Percentiles rank a stretch among this genome's conserved stretches.
phyloP scores from a whole-genome alignment of 2,329 filamentous ascomycete species.

The Pestalotiopsis sp. region DNA sequence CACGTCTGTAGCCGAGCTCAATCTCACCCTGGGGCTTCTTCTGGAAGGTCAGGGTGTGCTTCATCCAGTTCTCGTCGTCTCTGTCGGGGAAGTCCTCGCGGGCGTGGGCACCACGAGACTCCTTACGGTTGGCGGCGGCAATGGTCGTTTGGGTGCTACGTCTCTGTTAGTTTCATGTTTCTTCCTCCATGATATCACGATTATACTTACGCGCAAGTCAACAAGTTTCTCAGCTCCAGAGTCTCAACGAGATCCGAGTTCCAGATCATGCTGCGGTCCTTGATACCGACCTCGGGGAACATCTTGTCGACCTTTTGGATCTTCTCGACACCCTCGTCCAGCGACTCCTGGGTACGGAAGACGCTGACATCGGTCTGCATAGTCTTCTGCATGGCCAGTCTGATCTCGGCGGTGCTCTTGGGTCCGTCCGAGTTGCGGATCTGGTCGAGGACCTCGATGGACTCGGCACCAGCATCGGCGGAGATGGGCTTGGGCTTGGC shows the following conservation, averaged over 20 bases:
- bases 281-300: constrained; percentile 86
- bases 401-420: constrained; percentile 86
- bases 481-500: constrained; percentile 76
- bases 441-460: constrained; percentile 84
- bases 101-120: constrained; percentile 95
- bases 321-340: constrained; percentile 90
- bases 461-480: constrained; percentile 85
- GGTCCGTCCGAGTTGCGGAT: constrained; percentile 82
- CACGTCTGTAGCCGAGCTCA: constrained; percentile 83
- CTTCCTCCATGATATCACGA: neutral
- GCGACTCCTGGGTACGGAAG: constrained; percentile 90
- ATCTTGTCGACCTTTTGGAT: constrained; percentile 82
- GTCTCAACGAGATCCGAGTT: constrained; percentile 97
- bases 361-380: constrained; percentile 98
- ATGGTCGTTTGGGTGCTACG: constrained; percentile 83
- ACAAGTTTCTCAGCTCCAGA: constrained; percentile 88
- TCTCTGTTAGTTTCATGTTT: neutral
- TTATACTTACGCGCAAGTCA: constrained; percentile 87
- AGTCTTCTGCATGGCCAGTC: constrained; percentile 92
- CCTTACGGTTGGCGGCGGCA: constrained; percentile 90
- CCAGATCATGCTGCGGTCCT: constrained; percentile 99
- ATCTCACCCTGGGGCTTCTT: constrained; percentile 87
- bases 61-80: constrained; percentile 98
- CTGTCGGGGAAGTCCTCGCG: constrained; percentile 95
- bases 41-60: constrained; percentile 97